These are phyloP conservation scores for Peniophora sp. DNA, from an alignment of 1,284 basidiomycete species.

Conservation along the genomic window DNA sequence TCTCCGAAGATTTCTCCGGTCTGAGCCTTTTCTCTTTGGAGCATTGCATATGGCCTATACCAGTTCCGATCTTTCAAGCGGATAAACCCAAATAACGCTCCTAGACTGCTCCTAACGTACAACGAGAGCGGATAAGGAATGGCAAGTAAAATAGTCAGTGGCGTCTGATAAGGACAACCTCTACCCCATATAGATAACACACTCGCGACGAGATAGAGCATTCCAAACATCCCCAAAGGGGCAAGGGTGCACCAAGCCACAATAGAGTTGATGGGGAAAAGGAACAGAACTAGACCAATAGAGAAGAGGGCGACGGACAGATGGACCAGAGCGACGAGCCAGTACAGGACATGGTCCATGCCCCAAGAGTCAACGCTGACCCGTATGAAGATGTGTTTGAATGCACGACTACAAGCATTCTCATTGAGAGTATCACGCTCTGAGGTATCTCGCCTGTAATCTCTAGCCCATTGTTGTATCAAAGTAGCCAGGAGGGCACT, in stretches of 20 bases:
- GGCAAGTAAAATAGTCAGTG: no score
- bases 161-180: no score
- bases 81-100: no score
- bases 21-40: no score
- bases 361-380: not conserved
- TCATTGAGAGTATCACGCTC: not conserved
- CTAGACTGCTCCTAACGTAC: no score
- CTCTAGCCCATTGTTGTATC: constrained; percentile 4
- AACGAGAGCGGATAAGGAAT: no score
- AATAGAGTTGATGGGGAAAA: not conserved
- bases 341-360: not conserved
- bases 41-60: no score
- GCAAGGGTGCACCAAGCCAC: not conserved
- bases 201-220: no score
- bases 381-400: not conserved
- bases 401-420: not conserved
- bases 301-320: not conserved
- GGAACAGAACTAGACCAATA: not conserved
- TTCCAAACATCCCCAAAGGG: not conserved
- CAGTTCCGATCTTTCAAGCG: no score
- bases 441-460: not conserved
- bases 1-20: no score
- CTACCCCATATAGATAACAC: no score
- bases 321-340: not conserved
- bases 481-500: constrained; percentile 5